Base-by-base conservation (phyloP, 169 alveolate species). In the Plasmodium yoelii region DNA sequence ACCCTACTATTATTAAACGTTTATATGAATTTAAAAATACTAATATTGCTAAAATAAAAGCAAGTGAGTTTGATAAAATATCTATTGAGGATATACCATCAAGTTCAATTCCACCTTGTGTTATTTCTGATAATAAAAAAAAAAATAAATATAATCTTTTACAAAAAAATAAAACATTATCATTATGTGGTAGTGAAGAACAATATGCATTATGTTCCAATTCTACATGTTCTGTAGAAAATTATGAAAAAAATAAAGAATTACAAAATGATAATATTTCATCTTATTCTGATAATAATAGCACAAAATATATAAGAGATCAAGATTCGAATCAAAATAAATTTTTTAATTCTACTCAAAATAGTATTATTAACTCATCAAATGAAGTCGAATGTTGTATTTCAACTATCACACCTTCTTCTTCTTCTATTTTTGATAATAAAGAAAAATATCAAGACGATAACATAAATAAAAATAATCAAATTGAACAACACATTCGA, bases 1-100 rank as follows among this genome's bases (percentile, higher is more conserved):
- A 97, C 68, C 99, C 98, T 39, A 98, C 99, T 9, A 95, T 98
- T 39, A 90, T 97, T 88, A 98, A 98, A 92, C 94, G 99, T 87
- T 87, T 98, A 8, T 98, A 98, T 44, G 99, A 98, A 84, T 97
- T 97, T 90, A 96, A 97, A 61, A 94, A 94, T 12, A 98, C 99
- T 0, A 93, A 95, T 53, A 95, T 97, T 1, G 99, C 99, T 3
- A 88, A 94, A 53, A 94, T 97, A 53, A 96, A 98, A 55, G 94
- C 95, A 49, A 97, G 95, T 69, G 98, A 98, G 73, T 97, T 98
- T 89, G 98, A 97, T 68, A 88, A 90, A 34, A 94, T 97, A 34
- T 97, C 97, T 56, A 49, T 95, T 34, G 94, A 90, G 15, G 92
- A 92, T 51, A 93, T 95, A n/a, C 97, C 97, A n/a, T 88, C 93